Conservation (phyloP, 495 filamentous ascomycete genomes). For the Neohortaea acidophila region DNA sequence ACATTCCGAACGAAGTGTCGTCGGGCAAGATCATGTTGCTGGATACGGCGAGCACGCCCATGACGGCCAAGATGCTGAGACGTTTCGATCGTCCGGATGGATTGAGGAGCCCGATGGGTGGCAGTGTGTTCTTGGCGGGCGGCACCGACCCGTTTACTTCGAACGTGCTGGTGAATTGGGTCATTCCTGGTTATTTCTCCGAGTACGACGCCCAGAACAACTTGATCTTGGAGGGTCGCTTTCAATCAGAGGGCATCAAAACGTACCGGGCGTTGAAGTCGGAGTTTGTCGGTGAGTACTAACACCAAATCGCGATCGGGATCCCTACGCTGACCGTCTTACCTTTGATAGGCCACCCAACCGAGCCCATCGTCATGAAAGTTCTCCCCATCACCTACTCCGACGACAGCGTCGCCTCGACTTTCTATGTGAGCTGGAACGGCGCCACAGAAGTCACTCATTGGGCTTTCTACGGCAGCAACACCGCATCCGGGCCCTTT, state of each 20-base stretch:
- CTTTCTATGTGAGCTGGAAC: constrained; percentile 16
- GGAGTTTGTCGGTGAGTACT: constrained; percentile 12
- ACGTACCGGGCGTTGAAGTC: constrained; percentile 23
- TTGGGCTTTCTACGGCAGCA: constrained; percentile 19
- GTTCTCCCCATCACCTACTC: no score
- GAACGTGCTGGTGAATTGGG: constrained; percentile 44
- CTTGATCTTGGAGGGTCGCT: no score
- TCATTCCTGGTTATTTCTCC: no score
- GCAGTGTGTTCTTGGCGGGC: constrained; percentile 46
- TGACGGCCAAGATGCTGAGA: constrained; percentile 30
- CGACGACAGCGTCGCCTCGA: not conserved
- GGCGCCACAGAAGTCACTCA: constrained; percentile 15
- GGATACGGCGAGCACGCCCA: constrained; percentile 35
- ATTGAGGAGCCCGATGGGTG: constrained; percentile 46
- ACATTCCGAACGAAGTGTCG: constrained; percentile 41
- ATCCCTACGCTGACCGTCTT: no score
- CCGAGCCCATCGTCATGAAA: not conserved
- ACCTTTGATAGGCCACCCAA: no score
- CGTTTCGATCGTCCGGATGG: constrained; percentile 27
- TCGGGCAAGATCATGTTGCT: constrained; percentile 40
- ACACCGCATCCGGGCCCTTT: constrained; percentile 11
- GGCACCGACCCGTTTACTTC: constrained; percentile 41
- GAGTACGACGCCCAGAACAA: no score
- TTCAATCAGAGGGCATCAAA: constrained; percentile 37
- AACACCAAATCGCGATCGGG: constrained; percentile 16